Base-by-base conservation (phyloP, 1,284 basidiomycete species). In the Boletus mariae region DNA sequence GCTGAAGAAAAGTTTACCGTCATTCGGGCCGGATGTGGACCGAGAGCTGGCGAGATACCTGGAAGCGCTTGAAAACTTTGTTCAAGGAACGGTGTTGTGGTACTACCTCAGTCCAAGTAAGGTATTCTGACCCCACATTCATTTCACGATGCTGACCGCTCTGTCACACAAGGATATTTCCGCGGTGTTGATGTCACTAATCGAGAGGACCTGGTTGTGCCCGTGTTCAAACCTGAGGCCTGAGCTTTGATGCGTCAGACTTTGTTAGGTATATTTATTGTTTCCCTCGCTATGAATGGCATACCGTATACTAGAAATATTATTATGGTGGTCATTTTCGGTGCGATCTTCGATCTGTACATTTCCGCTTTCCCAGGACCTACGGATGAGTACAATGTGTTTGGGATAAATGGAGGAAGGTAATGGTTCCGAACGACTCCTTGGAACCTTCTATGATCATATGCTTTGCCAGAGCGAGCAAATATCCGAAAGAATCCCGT, bases 41-140 rank as follows among this genome's bases (percentile, higher is more conserved):
- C 57, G 56, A 6, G 73, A 73, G 43, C 61, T 78, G 35, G 68
- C 61, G 6, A 62, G 60, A 11, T 78, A 78, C 61, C 56, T 73
- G 52, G 60, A 61, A 35, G 74, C 72, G 2, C 60, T 79, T 11
- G 78, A 79, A 58, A 69, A 77, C 53, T 79, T 76, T 59, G 73
- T 74, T 2, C 78, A 79, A 54, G 77, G 78, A 15, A 76, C 75
- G 5, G 70, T 78, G 7, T 59, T 76, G 37, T 80, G 78, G 78
- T 77, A 75, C 52, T 78, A 76, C 45, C 63, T 70, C 8, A 73
- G 72, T 54, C 71, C 73, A 31, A 64, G 73, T 74, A 57, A 59
- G 61, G n/a, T 4, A 17, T 3, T 45, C 26, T 17, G 9, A 12
- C 5, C 12, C 17, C n/a, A 20, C 9, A 17, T 15, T 43, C 41